These are phyloP conservation scores for Colletotrichum kahawae DNA, from an alignment of 2,329 filamentous ascomycete genomes.

Conservation along the genomic window DNA sequence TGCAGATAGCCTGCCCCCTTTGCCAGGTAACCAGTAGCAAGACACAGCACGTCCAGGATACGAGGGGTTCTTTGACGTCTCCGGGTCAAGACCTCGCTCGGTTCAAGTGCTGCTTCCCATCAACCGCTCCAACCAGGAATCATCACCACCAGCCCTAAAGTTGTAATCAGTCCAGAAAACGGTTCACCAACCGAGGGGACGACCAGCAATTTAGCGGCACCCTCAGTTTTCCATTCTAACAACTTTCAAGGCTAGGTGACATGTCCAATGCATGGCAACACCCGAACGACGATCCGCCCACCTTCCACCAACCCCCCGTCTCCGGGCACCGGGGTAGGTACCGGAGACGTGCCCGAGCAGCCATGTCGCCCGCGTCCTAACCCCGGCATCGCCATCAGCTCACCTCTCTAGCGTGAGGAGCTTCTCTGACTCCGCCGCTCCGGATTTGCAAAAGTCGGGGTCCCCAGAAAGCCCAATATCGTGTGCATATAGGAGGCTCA, in stretches of 20 bases:
- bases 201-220: neutral
- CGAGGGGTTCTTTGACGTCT: neutral
- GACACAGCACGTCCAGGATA: neutral
- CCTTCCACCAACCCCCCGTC: neutral
- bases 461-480: neutral
- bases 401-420: neutral
- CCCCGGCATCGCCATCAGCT: neutral
- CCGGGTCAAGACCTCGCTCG: neutral
- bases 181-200: neutral
- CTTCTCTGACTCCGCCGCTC: conserved; percentile 1
- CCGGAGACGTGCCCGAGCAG: neutral
- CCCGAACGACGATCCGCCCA: neutral
- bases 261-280: neutral
- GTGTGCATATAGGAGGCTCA: neutral
- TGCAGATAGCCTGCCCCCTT: neutral
- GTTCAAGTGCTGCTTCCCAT: neutral
- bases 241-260: neutral
- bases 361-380: neutral
- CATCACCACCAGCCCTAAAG: neutral
- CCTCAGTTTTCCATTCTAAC: neutral
- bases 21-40: neutral
- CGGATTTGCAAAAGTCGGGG: neutral
- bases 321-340: neutral
- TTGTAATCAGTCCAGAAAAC: neutral
- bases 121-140: neutral